A percentile compares a stretch with the other conserved stretches of the same genome.
Conservation (phyloP, 306 rosid genomes). For the Quercus alba region DNA sequence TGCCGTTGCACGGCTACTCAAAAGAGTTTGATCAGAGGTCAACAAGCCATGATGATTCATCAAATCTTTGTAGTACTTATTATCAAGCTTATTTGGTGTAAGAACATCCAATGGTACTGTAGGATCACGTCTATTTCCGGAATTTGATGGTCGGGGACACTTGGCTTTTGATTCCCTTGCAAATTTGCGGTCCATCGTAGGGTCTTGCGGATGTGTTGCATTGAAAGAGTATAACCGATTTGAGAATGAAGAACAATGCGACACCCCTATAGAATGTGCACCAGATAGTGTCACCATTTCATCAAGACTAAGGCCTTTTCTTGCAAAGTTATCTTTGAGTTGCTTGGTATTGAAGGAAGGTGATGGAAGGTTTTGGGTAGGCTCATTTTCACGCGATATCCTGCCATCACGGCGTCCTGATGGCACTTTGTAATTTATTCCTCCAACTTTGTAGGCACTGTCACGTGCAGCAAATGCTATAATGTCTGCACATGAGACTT, state of each 20-base stretch:
- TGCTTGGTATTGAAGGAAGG: slow-evolving; percentile 12
- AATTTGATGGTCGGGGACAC: slow-evolving; percentile 10
- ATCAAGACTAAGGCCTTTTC: slow-evolving; percentile 18
- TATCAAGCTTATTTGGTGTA: slow-evolving; percentile 25
- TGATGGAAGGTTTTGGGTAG: background rate
- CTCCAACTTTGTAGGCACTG: slow-evolving; percentile 7
- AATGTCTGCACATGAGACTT: slow-evolving; percentile 41
- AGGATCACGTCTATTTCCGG: background rate
- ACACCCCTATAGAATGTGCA: slow-evolving; percentile 42
- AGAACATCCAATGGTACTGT: slow-evolving; percentile 17
- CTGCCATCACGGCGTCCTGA: slow-evolving; percentile 1
- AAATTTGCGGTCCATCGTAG: slow-evolving; percentile 25
- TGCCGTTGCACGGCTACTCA: slow-evolving; percentile 10
- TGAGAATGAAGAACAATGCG: slow-evolving; percentile 35
- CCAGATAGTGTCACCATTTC: slow-evolving; percentile 29
- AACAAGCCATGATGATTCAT: slow-evolving; percentile 21
- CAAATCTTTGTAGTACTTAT: slow-evolving; percentile 17
- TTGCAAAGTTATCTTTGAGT: slow-evolving; percentile 5
- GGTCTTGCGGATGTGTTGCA: slow-evolving; percentile 29
- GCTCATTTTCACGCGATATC: background rate
- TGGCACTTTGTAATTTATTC: background rate
- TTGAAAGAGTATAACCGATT: slow-evolving; percentile 26
- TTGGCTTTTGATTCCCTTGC: slow-evolving; percentile 23
- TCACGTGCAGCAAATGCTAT: slow-evolving; percentile 44
- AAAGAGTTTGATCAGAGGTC: slow-evolving; percentile 31